Evolutionary conservation across 495 filamentous ascomycete species (phyloP).

Genomic region (Saxispiralis lemnorum): DNA sequence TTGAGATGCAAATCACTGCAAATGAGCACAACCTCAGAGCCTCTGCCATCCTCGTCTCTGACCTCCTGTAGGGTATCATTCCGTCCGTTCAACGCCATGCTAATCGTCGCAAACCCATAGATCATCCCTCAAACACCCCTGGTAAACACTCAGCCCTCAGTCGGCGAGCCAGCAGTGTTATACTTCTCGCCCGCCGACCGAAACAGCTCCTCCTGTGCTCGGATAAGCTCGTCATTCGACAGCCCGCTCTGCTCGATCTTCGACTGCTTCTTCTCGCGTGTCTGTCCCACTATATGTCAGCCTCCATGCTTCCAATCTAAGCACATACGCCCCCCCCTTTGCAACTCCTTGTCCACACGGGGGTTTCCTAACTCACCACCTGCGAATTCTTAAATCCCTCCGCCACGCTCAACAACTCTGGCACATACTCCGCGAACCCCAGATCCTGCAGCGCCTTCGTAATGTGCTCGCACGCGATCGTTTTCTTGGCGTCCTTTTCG

Average conservation of each 20-base stretch:
- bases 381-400: constrained; percentile 82
- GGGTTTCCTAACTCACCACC: no score
- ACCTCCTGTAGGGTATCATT: no score
- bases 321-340: background rate
- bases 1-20: no score
- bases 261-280: constrained; percentile 86
- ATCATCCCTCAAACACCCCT: no score
- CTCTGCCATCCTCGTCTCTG: no score
- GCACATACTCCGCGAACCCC: constrained; percentile 79
- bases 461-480: constrained; percentile 91
- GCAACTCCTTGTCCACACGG: no score
- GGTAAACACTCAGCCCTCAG: constrained; percentile 14
- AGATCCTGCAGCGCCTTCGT: constrained; percentile 78
- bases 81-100: no score
- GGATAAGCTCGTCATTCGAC: constrained; percentile 71
- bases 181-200: constrained; percentile 62
- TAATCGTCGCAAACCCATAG: no score
- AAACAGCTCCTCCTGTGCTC: constrained; percentile 82
- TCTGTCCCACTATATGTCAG: constrained; percentile 31
- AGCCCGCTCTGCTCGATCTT: constrained; percentile 90
- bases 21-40: no score
- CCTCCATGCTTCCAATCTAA: background rate
- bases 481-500: constrained; percentile 96
- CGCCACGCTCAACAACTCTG: constrained; percentile 69
- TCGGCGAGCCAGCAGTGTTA: constrained; percentile 24